Evolutionary conservation across 1,139 yeast species (phyloP), one percentile per base, ranked within the genome.

Genomic region (Pichia sp.): DNA sequence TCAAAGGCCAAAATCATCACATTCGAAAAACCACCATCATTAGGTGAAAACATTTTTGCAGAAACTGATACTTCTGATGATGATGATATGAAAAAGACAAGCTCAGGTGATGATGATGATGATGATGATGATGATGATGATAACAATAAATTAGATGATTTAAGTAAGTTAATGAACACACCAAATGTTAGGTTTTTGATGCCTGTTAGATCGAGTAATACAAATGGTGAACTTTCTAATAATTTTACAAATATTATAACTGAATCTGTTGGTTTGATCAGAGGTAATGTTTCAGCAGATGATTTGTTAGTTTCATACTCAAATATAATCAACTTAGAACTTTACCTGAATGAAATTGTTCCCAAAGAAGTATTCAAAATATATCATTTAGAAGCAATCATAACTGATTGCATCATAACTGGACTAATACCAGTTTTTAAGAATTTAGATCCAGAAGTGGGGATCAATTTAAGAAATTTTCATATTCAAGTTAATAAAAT

Each of bases 401-500:
- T 67, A 44, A 55, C 65, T 9, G 86, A 80, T 59, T 73, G 79
- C 57, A 61, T 67, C 38, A 59, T 53, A 18, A 58, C 75, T 35
- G 69, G 77, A 48, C 66, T 70, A 39, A 57, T 79, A 42, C 87
- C 87, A 0, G 60, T 68, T 2, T 81, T 83, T 55, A 65, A 73
- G 45, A 72, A 79, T 50, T 60, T 79, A 56, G 86, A 81, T 56
- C 90, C 94, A 1, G 77, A 72, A 46, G 66, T 72, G 30, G 94
- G 92, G 15, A 79, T 84, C 4, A 80, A 85, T 8, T 69, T 85
- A 44, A 72, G 95, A 52, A 85, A 85, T 61, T 87, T 85, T 63
- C 85, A 82, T 56, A 80, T 82, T 50, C 96, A 86, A 65, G 86
- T 79, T 9, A 74, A 85, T 23, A 86, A 85, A 59, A 68, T 80